Base-by-base conservation (phyloP, 805 yeast genomes). In the Priceomyces haplophilus region DNA sequence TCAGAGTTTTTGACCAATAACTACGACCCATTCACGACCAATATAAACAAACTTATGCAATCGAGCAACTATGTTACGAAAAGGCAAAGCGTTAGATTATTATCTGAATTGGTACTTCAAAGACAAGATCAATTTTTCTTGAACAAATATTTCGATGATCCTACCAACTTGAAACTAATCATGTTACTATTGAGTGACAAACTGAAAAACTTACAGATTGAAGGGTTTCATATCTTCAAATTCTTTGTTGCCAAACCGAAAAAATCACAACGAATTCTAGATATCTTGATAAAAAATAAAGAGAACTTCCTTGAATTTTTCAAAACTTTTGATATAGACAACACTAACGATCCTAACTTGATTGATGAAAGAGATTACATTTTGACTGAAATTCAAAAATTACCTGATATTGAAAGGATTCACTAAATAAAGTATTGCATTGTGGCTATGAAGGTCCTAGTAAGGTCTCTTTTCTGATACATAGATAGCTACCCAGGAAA, bases 171-270 rank as follows among this genome's bases (percentile, higher is more conserved):
- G 55, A 93, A 91, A 61, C 65, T 89, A 42, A 78, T 88, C 20
- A 93, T 93, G 99, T 75, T 84, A 29, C 64, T 89, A 47, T 68
- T 93, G 49, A 83, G 93, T 45, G 97, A 91, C 62, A 86, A 85
- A 64, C 88, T 95, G 49, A 86, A 85, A 57, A 90, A 90, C 61
- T 75, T 93, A 45, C 97, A 90, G 59, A 64, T 80, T 42, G 98
- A 93, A 61, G 89, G 96, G 3, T 93, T 93, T 58, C 90, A 93
- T 51, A 84, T 91, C 30, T 91, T 93, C 69, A 93, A 91, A 65
- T 85, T 90, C 31, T 88, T 93, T 64, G 89, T 89, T n/a, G 98
- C 97, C 3, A 93, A 93, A 62, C 99, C 99, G 4, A 82, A 84
- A 49, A 90, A 90, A 61, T 74, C 88, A 2, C 88, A 83, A 59